Evolutionary conservation across 179 eudicot species (phyloP), one percentile per base, ranked within the genome.

Genomic region (Spinacia oleracea): DNA sequence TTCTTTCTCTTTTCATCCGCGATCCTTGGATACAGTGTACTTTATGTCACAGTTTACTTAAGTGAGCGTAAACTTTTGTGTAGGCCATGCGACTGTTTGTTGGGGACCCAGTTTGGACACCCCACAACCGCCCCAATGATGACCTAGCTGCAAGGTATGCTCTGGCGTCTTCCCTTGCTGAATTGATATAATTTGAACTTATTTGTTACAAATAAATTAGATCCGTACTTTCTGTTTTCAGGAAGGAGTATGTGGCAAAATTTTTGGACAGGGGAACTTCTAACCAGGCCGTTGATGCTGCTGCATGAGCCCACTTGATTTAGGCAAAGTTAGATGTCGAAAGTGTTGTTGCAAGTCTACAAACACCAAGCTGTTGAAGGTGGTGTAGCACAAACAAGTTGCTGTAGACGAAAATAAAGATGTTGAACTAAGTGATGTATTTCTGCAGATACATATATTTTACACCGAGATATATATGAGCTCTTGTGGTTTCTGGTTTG

Each of bases 31-130:
- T 29, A 29, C 29, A 25, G 4, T 62, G 20, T 62, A 62, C 78
- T 18, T 45, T 60, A 64, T 76, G 62, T 4, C 46, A 11, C 23
- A n/a, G 62, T 53, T n/a, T 45, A 63, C 77, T 53, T 40, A 77
- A 48, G 46, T 35, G 60, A 46, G 7, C 45, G 31, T 32, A 11
- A 60, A n/a, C n/a, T 59, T 82, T 31, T 42, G 43, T 81, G 84
- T 79, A 90, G 93, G 93, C 93, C 16, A 89, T 90, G 93, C 85
- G 93, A n/a, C 89, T 89, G 31, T 90, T 90, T 83, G 88, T 90
- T 72, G 93, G 93, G 29, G 90, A 90, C 43, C 93, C 93, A 9
- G 77, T 90, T 76, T 89, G 93, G 93, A 90, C 93, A 53, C 93
- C 93, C 55, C 87, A 79, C 79, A 90, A 89, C 84, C 91, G 93